Conservation (phyloP, 2,329 filamentous ascomycete species). For the Dactylellina haptotyla region DNA sequence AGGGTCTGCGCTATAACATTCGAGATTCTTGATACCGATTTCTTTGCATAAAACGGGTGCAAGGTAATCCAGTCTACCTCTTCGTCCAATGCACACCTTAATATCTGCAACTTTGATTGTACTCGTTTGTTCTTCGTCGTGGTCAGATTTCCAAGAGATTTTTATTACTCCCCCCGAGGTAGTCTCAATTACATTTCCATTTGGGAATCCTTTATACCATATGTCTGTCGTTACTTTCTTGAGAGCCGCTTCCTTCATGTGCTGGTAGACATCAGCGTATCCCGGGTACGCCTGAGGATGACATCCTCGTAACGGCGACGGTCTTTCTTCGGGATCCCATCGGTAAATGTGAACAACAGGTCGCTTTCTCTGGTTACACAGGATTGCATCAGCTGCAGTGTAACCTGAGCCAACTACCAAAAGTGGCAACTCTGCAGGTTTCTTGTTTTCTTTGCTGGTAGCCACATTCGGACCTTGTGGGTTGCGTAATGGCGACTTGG, state of each 20-base stretch:
- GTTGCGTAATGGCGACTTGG: conserved; percentile 36
- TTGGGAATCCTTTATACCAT: conserved; percentile 55
- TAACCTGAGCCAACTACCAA: conserved; percentile 72
- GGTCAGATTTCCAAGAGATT: conserved; percentile 16
- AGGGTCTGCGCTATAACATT: conserved; percentile 14
- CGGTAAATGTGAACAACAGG: conserved; percentile 71
- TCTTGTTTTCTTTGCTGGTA: conserved; percentile 2
- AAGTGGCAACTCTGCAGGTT: conserved; percentile 61
- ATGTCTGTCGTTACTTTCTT: conserved; percentile 32
- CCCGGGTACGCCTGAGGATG: conserved; percentile 72
- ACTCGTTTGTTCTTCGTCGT: conserved; percentile 60
- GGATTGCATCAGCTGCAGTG: conserved; percentile 71
- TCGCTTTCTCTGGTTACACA: conserved; percentile 66
- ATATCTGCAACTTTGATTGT: conserved; percentile 64
- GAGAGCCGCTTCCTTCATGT: conserved; percentile 68
- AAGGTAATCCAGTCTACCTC: conserved; percentile 68
- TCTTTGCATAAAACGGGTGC: conserved; percentile 64
- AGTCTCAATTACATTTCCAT: conserved; percentile 58
- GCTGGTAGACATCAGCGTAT: conserved; percentile 70
- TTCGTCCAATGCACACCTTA: conserved; percentile 68
- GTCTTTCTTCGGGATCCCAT: conserved; percentile 68
- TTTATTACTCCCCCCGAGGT: conserved; percentile 61
- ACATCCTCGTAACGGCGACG: conserved; percentile 69
- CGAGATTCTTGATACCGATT: conserved; percentile 61
- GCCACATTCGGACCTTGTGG: conserved; percentile 54